Conservation (phyloP, 441 rosid genomes). For the Euphorbia celastroides region DNA sequence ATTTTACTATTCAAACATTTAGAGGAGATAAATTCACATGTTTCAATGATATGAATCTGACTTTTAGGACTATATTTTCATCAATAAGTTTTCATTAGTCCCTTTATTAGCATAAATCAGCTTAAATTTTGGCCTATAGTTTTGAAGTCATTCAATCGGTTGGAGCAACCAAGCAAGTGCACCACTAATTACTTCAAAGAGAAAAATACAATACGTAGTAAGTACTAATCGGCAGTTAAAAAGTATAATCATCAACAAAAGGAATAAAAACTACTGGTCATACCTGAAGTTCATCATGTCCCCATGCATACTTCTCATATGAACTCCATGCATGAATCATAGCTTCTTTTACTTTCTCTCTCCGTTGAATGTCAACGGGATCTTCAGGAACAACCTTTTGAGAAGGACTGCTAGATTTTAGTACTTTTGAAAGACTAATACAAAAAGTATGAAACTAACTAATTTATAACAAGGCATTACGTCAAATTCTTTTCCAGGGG, state of each 20-base stretch:
- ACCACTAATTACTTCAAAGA: background rate
- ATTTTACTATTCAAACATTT: background rate
- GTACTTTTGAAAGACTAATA: background rate
- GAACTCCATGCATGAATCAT: conserved; percentile 98
- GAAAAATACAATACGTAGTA: background rate
- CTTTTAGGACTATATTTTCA: background rate
- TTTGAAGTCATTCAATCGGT: background rate
- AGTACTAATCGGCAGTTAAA: no score
- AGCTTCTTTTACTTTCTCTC: conserved; percentile 92
- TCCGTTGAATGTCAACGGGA: conserved; percentile 53
- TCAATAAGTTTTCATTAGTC: background rate
- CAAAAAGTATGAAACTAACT: background rate
- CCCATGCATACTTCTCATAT: conserved; percentile 98
- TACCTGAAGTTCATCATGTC: conserved; percentile 96
- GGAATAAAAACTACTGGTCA: background rate
- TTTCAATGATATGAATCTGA: background rate
- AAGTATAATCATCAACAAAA: background rate
- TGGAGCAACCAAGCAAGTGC: background rate
- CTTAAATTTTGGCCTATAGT: background rate
- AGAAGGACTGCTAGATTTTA: conserved; percentile 12
- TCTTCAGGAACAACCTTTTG: conserved; percentile 38
- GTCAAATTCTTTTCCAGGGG: background rate
- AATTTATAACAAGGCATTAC: background rate
- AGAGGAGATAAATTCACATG: background rate
- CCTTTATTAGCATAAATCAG: background rate